Evolutionary conservation across 2,329 filamentous ascomycete species (phyloP), one percentile per base, ranked within the genome.

Genomic region (Botrytis galanthina): DNA sequence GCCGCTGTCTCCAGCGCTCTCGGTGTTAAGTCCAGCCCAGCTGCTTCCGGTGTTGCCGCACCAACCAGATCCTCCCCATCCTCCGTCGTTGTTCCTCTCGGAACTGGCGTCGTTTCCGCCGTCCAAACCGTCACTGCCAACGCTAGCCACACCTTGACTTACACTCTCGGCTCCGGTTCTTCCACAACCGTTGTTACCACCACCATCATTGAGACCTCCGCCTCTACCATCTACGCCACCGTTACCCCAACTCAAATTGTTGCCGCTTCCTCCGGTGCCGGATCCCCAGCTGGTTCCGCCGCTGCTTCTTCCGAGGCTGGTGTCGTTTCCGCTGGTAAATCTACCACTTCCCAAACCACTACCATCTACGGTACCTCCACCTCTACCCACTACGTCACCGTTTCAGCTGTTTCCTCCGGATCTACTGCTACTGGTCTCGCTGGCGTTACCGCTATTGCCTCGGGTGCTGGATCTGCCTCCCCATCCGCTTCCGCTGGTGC

Each of bases 141-240:
- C 29, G 14, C 57, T 4, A 62, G 39, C 61, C 68, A 71, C 70
- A 76, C 76, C 62, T 79, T 86, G 44, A 83, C 83, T 74, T 83
- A 84, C 79, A 84, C 84, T 76, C 76, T 83, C 73, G 80, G 82
- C 76, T 75, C 79, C 74, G 80, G 82, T 76, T 80, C 81, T 70
- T 84, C 79, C 75, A 85, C 82, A 75, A 85, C 84, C 78, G 83
- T 84, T 73, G 79, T 87, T 74, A 84, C 80, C 70, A 81, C 83
- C 74, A 86, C 84, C 74, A 79, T 83, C 76, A 77, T 83, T 78
- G 79, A 82, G 77, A 84, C 84, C 75, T 71, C 80, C 74, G 83
- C 81, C 16, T 71, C 59, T 4, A 78, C 78, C 29, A 75, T 78
- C 29, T 79, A 78, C 68, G 76, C 76, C 22, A 80, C 79, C 60